Conservation (phyloP, 176 grass and related monocot genomes). For the Pontederia paniculata region DNA sequence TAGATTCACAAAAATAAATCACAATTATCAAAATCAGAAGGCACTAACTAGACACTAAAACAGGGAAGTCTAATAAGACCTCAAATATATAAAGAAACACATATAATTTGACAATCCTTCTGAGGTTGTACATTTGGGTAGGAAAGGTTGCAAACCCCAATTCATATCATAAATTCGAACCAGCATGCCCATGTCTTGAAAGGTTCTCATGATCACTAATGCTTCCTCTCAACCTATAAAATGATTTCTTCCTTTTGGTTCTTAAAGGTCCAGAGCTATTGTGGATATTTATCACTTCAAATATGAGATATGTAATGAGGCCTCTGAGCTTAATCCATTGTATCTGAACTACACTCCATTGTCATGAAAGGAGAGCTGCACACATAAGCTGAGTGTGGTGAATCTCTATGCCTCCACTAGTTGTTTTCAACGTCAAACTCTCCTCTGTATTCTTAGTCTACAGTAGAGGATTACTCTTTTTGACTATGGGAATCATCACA, state of each 20-base stretch:
- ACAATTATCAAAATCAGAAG: not conserved
- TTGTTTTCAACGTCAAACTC: conserved; percentile 5
- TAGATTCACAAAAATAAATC: conserved; percentile 7
- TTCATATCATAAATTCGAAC: conserved; percentile 29
- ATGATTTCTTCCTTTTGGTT: not conserved
- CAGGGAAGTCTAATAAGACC: not conserved
- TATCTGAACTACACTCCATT: conserved; percentile 15
- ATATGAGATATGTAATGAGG: not conserved
- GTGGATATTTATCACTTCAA: not conserved
- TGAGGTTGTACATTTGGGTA: conserved; percentile 21
- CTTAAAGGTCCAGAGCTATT: conserved; percentile 18
- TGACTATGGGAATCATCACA: conserved; percentile 10
- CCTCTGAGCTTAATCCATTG: conserved; percentile 2
- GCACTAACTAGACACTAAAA: not conserved
- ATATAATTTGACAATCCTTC: not conserved
- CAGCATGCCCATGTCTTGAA: conserved; percentile 19
- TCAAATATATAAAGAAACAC: not conserved
- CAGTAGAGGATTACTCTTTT: not conserved
- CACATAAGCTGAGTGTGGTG: not conserved
- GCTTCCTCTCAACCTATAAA: conserved; percentile 18
- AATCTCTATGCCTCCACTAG: not conserved
- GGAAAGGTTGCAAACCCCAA: no score
- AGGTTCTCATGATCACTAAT: conserved; percentile 9
- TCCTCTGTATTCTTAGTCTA: conserved; percentile 6
- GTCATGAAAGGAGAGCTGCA: conserved; percentile 12